Percentiles rank a stretch among this genome's conserved stretches.
phyloP scores from a whole-genome alignment of 2,329 filamentous ascomycete species.

The Fusarium beomiforme region DNA sequence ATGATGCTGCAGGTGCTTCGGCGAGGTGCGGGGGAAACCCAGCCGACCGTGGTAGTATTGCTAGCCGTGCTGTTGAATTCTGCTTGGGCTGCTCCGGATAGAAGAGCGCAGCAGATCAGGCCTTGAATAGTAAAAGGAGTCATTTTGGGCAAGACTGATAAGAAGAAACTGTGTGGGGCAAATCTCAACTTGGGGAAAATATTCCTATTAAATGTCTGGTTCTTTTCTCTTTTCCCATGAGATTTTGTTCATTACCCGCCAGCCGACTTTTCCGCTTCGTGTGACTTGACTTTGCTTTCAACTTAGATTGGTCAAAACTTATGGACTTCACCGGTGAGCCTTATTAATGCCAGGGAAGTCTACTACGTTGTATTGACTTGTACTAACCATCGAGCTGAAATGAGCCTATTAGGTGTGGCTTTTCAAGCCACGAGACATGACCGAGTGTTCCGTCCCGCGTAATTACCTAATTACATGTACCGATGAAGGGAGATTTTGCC shows the following conservation, averaged over 20 bases:
- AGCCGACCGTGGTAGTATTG: neutral
- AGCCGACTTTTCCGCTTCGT: neutral
- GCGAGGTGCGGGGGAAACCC: neutral
- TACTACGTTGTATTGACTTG: neutral
- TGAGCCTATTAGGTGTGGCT: accelerated
- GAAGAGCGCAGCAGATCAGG: neutral
- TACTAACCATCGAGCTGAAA: neutral
- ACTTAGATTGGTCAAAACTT: neutral
- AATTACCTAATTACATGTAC: neutral
- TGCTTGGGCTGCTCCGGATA: accelerated
- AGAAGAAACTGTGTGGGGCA: accelerated
- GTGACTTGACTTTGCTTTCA: neutral
- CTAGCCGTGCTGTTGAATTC: neutral
- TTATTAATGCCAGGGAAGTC: neutral
- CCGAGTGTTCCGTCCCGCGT: accelerated
- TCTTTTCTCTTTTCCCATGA: accelerated
- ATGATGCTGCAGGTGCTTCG: neutral
- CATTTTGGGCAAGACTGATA: neutral
- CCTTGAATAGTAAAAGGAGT: accelerated
- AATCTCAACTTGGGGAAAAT: accelerated
- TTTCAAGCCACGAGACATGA: neutral
- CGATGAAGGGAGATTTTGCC: accelerated
- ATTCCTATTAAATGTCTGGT: accelerated
- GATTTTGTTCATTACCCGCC: accelerated
- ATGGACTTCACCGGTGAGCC: accelerated